These are phyloP conservation scores for Solanum clarkiae DNA, from an alignment of 257 asterid species.

Conservation along the genomic window DNA sequence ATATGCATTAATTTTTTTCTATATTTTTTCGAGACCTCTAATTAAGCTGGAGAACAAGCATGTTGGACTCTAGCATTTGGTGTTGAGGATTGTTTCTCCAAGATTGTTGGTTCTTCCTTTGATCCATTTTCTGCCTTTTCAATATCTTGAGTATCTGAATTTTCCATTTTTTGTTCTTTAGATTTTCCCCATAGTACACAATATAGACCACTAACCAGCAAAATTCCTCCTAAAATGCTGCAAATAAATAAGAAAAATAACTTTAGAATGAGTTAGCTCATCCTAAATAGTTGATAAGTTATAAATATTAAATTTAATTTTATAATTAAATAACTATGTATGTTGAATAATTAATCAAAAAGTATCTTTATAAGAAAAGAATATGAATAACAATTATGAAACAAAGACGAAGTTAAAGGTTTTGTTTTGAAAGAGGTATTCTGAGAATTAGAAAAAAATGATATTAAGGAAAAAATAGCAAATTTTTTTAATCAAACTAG, in stretches of 20 bases:
- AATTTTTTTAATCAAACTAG: background rate
- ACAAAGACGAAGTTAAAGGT: background rate
- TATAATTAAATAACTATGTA: background rate
- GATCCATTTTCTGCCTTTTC: constrained; percentile 24
- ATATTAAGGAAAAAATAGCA: too few relatives aligned
- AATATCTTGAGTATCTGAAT: constrained; percentile 9
- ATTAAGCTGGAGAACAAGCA: background rate
- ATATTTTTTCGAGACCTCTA: background rate
- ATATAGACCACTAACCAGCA: constrained; percentile 73
- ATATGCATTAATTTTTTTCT: background rate
- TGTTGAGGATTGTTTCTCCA: background rate
- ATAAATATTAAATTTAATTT: background rate
- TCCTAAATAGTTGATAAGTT: background rate
- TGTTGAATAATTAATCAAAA: background rate
- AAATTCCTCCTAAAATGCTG: constrained; percentile 62
- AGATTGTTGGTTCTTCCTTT: background rate
- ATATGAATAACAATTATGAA: background rate
- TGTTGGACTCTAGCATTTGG: background rate
- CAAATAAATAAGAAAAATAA: background rate
- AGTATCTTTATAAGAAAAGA: background rate
- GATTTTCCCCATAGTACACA: constrained; percentile 77
- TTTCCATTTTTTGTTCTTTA: constrained; percentile 36
- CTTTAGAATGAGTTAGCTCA: background rate
- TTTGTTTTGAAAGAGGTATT: background rate
- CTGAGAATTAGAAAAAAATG: background rate